Conservation (phyloP, 306 rosid genomes). For the Prunus campanulata region DNA sequence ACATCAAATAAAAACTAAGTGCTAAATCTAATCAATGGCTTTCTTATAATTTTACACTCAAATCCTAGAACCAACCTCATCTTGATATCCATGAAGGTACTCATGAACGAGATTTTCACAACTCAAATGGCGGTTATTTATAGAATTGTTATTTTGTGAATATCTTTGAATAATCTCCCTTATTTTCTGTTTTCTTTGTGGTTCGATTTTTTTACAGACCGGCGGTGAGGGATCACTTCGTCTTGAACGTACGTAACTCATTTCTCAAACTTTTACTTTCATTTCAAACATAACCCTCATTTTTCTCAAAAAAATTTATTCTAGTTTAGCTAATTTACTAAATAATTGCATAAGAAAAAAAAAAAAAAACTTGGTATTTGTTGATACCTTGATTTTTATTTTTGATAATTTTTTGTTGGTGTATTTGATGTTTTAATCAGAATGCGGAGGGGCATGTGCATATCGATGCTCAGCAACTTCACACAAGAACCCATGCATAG, state of each 20-base stretch:
- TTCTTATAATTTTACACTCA: no score
- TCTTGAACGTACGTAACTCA: background rate
- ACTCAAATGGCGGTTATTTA: no score
- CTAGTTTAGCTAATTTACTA: background rate
- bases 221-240: constrained; percentile 5
- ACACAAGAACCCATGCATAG: constrained; percentile 32
- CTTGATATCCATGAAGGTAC: no score
- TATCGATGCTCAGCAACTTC: constrained; percentile 31
- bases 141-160: no score
- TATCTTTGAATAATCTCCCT: no score
- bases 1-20: no score
- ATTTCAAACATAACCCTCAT: background rate
- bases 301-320: no score
- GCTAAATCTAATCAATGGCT: no score
- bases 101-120: no score
- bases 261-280: background rate
- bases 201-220: background rate
- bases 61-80: no score
- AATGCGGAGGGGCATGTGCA: constrained; percentile 24
- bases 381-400: no score
- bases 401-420: background rate
- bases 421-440: background rate
- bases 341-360: background rate
- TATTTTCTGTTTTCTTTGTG: background rate
- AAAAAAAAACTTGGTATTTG: background rate